These are phyloP conservation scores for Trichoderma sp. DNA, from an alignment of 2,329 filamentous ascomycete species.

Conservation along the genomic window DNA sequence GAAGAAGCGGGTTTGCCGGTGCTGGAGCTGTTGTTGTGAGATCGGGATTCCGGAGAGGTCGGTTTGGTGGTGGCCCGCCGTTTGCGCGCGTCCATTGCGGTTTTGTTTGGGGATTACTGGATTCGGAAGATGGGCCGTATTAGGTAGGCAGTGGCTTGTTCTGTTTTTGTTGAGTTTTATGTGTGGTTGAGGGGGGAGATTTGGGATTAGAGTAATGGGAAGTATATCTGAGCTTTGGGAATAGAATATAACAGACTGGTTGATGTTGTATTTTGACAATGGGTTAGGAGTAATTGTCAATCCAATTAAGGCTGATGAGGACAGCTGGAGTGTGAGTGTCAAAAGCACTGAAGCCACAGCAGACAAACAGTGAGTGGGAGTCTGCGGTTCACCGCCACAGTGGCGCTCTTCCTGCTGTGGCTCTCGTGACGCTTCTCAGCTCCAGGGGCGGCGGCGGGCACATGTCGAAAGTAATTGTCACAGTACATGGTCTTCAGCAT, in stretches of 20 bases:
- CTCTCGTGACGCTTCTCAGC: not conserved
- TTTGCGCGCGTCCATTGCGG: constrained; percentile 13
- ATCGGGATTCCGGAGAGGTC: constrained; percentile 8
- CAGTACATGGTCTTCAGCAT: not conserved
- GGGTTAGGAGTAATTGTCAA: not conserved
- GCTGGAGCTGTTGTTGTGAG: not conserved
- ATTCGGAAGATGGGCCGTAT: not conserved
- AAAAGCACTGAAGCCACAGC: not conserved
- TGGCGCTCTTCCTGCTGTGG: not conserved
- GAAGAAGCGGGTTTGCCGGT: not conserved
- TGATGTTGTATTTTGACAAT: not conserved
- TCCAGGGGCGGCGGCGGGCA: not conserved
- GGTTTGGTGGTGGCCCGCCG: constrained; percentile 9
- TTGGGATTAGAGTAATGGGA: not conserved
- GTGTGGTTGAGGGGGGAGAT: not conserved
- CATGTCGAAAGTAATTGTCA: not conserved
- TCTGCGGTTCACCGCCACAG: constrained; percentile 8
- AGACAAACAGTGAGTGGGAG: not conserved
- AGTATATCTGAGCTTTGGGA: not conserved
- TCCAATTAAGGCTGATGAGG: not conserved
- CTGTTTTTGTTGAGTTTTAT: not conserved
- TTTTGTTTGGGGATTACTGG: not conserved
- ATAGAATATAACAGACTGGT: not conserved
- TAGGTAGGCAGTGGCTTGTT: not conserved
- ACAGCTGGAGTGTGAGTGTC: not conserved